Conservation (phyloP, 2,329 filamentous ascomycete species). For the Ophiostoma sp. region DNA sequence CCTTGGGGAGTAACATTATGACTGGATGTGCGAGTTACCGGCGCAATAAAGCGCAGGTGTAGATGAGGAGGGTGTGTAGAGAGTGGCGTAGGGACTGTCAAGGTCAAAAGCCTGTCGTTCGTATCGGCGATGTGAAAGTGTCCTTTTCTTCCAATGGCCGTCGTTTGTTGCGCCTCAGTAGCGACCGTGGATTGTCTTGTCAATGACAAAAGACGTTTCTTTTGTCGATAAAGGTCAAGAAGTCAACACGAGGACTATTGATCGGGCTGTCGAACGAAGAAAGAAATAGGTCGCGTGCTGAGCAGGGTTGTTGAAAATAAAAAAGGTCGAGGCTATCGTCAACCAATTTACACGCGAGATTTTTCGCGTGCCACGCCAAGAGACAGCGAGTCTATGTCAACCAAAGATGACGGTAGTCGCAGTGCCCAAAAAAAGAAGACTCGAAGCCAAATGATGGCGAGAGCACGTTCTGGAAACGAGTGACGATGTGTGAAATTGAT, state of each 20-base stretch:
- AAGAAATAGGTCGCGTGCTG: background rate
- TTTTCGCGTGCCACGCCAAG: conserved; percentile 23
- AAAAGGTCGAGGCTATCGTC: background rate
- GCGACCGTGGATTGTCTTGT: background rate
- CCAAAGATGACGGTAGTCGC: background rate
- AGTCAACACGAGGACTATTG: background rate
- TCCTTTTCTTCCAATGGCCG: background rate
- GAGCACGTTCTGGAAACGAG: conserved; percentile 2
- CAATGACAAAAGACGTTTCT: background rate
- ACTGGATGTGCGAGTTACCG: conserved; percentile 28
- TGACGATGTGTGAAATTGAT: conserved; percentile 4
- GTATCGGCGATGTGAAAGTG: background rate
- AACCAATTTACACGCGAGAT: conserved; percentile 16
- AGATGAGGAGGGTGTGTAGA: background rate
- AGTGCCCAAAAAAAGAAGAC: background rate
- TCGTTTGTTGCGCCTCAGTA: background rate
- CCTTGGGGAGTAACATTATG: conserved; percentile 86
- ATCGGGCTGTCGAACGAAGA: background rate
- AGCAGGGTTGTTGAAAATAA: background rate
- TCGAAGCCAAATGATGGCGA: background rate
- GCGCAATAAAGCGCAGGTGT: background rate
- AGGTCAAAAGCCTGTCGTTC: background rate
- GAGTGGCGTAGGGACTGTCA: background rate
- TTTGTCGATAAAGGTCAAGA: background rate
- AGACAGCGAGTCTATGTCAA: background rate